Evolutionary conservation across 305 asterid genomes (phyloP), one percentile per base, ranked within the genome.

Genomic region (Nicotiana rustica): DNA sequence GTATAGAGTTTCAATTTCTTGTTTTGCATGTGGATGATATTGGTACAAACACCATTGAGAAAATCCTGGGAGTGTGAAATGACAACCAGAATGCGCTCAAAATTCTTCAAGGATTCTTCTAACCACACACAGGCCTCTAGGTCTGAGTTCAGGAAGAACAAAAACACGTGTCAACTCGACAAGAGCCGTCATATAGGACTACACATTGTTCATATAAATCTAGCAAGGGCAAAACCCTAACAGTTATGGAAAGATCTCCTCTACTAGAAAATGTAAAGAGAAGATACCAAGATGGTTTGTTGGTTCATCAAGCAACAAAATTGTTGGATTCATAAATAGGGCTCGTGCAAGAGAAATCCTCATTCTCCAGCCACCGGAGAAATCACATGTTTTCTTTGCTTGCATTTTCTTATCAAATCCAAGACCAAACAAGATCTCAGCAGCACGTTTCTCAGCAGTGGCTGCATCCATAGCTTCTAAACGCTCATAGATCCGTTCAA

Each of bases 301-400:
- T 1, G 99, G 99, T 66, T 96, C 99, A 88, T 96, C 99, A 62
- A 95, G 97, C 87, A 96, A 88, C 83, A 96, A 83, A 76, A 96
- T 85, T 29, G 99, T 96, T 60, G 98, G 99, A 61, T 95, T 96
- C 93, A 96, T 96, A 88, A 96, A 96, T 81, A 96, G 91, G 59
- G 99, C 99, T 73, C 99, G 89, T 35, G 99, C 99, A 60, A 96
- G 85, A 86, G 99, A 98, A 85, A 96, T 95, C 88, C 99, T 93
- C 99, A 96, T 96, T 83, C 99, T 95, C 99, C 99, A 96, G 38
- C 99, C 99, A 86, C 99, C 99, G 84, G 99, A 94, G 76, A 96
- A 94, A 82, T 96, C 99, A 1, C 93, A 88, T 35, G 99, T 94
- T 85, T 94, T 96, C 97, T 94, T 92, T 59, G 33, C 95, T 90